A percentile compares a stretch with the other conserved stretches of the same genome.
Evolutionary conservation across 768 basidiomycete species (phyloP).

Genomic region (Stropharia rugosoannulata): DNA sequence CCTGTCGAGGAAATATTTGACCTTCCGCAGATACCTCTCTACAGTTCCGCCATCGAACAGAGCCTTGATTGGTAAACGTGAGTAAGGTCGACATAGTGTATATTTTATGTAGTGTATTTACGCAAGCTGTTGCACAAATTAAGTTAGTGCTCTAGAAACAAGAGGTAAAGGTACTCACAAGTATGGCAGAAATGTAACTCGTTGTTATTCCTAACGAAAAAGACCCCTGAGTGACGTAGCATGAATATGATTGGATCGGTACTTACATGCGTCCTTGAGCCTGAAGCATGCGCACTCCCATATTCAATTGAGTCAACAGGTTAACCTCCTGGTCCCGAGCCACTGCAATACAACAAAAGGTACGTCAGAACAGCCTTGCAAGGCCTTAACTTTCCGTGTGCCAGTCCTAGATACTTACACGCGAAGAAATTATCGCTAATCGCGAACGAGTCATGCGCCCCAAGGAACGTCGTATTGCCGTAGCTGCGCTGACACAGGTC

Average conservation of each 20-base stretch:
- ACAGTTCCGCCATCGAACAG: conserved; percentile 57
- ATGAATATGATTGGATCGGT: background rate
- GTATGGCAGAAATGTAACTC: conserved; percentile 68
- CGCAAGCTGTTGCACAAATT: conserved; percentile 18
- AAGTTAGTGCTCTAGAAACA: background rate
- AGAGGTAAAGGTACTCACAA: conserved; percentile 33
- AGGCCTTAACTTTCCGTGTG: background rate
- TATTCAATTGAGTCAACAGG: conserved; percentile 41
- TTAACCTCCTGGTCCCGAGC: conserved; percentile 48
- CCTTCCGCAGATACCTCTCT: conserved; percentile 43
- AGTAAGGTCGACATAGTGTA: background rate
- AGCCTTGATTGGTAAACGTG: conserved; percentile 6
- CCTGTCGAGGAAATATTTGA: conserved; percentile 52
- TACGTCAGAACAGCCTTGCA: background rate
- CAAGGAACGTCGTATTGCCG: conserved; percentile 46
- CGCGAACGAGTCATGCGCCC: conserved; percentile 57
- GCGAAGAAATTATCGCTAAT: conserved; percentile 46
- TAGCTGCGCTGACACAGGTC: conserved; percentile 60
- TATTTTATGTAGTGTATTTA: background rate
- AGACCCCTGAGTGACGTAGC: background rate
- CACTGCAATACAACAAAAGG: conserved; percentile 23
- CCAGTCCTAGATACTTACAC: conserved; percentile 28
- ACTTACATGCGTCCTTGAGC: conserved; percentile 48
- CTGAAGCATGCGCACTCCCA: conserved; percentile 53
- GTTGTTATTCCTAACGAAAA: conserved; percentile 24